Evolutionary conservation across 169 alveolate genomes (phyloP).

Genomic region (Cryptosporidium tyzzeri): DNA sequence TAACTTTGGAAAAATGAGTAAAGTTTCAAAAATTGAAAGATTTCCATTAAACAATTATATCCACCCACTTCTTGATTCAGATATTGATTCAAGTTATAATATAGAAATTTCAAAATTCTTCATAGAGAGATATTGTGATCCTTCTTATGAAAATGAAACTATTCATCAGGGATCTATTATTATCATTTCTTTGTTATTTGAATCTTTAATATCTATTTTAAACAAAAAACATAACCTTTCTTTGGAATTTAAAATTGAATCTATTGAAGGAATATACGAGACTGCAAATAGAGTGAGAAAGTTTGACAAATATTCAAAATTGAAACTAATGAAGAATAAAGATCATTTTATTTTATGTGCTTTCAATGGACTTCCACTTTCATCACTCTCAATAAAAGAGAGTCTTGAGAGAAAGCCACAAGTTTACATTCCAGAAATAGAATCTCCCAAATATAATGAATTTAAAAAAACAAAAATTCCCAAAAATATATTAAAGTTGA

Average conservation of each 20-base stretch:
- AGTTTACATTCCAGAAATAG: constrained; percentile 15
- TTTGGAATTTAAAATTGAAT: constrained; percentile 26
- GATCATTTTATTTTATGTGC: background rate
- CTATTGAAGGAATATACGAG: constrained; percentile 39
- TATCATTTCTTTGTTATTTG: constrained; percentile 41
- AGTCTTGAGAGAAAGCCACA: background rate
- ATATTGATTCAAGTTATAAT: background rate
- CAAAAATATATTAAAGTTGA: background rate
- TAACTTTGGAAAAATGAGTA: background rate
- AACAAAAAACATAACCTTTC: background rate
- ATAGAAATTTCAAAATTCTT: constrained; percentile 23
- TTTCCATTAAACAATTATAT: constrained; percentile 1
- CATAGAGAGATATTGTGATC: constrained; percentile 20
- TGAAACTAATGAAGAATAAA: background rate
- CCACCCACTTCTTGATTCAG: background rate
- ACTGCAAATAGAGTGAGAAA: background rate
- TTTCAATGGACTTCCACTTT: constrained; percentile 51
- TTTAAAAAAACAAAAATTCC: constrained; percentile 22
- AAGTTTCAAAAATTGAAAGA: constrained; percentile 1
- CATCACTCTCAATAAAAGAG: background rate
- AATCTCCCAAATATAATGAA: background rate
- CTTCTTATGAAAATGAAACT: background rate
- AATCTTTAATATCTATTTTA: constrained; percentile 2
- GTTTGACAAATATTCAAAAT: background rate
- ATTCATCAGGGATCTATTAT: constrained; percentile 10